Conservation (phyloP, 78 protist species). For the Dictyostelium discoideum region dicty_2.7 NC_007089.4:1123501-1124000, state of each 20-base stretch:
- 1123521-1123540: conserved; percentile 19
- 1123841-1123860: conserved; percentile 36
- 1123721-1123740: background rate
- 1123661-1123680: conserved; percentile 57
- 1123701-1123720: background rate
- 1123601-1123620: conserved; percentile 23
- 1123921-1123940: conserved; percentile 78
- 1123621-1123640: background rate
- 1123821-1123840: conserved; percentile 23
- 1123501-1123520: no score
- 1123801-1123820: conserved; percentile 7
- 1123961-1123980: conserved; percentile 10
- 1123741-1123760: conserved; percentile 57
- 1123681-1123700: background rate
- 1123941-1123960: background rate
- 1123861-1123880: conserved; percentile 68
- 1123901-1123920: conserved; percentile 79
- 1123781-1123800: conserved; percentile 34
- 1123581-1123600: conserved; percentile 24
- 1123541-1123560: conserved; percentile 51
- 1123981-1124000: background rate
- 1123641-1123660: no score
- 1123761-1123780: conserved; percentile 62
- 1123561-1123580: conserved; percentile 74
- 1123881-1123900: conserved; percentile 85